These are phyloP conservation scores for Ajuga chamaepitys DNA, from an alignment of 257 asterid species.

Conservation along the genomic window DNA sequence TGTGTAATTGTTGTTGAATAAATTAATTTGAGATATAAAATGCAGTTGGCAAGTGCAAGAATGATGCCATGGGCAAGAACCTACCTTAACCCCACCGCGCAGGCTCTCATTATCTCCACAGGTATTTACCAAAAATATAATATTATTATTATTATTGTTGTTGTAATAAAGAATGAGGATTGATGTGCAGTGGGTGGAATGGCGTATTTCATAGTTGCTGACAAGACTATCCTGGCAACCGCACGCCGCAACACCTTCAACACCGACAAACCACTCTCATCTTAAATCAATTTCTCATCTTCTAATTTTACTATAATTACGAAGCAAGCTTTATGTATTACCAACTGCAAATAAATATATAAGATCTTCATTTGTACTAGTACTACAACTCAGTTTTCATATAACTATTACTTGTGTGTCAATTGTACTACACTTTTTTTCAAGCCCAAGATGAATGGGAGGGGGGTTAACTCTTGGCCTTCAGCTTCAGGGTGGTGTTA, in stretches of 20 bases:
- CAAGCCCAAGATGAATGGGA: no score
- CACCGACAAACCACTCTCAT: not conserved
- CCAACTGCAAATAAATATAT: not conserved
- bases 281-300: not conserved
- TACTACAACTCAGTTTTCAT: no score
- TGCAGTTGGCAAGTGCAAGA: constrained; percentile 69
- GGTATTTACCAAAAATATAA: no score
- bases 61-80: constrained; percentile 86
- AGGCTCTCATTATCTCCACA: constrained; percentile 80
- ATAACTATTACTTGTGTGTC: no score
- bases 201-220: constrained; percentile 90
- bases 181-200: constrained; percentile 57
- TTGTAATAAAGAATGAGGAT: not conserved
- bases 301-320: no score
- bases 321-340: not conserved
- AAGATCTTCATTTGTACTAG: not conserved
- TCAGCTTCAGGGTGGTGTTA: no score
- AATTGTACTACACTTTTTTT: no score
- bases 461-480: no score
- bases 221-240: constrained; percentile 69
- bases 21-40: not conserved
- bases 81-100: constrained; percentile 78
- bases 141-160: not conserved
- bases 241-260: constrained; percentile 72
- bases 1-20: no score